phyloP scores from a whole-genome alignment of 257 asterid genomes.

The Coffea canephora region DNA sequence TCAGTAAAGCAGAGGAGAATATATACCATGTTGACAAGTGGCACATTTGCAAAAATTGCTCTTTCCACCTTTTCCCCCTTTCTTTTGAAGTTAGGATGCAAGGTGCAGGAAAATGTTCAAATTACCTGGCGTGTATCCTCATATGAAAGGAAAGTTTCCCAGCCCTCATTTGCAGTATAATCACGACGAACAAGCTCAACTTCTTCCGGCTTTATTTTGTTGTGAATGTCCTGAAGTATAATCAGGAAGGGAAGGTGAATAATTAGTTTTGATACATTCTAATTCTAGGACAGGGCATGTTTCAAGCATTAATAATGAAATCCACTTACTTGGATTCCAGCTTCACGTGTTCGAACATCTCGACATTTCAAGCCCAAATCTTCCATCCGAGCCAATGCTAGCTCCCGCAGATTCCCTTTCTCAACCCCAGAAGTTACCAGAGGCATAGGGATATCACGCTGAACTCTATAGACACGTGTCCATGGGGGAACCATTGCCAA shows the following conservation, averaged over 20 bases:
- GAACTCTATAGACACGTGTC: conserved; percentile 99
- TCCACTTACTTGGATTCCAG: conserved; percentile 85
- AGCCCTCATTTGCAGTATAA: conserved; percentile 95
- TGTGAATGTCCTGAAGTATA: conserved; percentile 73
- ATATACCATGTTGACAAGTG: not conserved
- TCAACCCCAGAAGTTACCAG: conserved; percentile 97
- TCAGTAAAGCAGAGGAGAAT: not conserved
- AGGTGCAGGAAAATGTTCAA: conserved; percentile 8
- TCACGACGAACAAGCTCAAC: conserved; percentile 99
- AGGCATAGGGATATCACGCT: conserved; percentile 99
- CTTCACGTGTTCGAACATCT: conserved; percentile 98
- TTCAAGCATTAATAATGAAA: not conserved
- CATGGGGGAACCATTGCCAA: conserved; percentile 97
- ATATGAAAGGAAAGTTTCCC: conserved; percentile 98
- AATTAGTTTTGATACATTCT: conserved; percentile 14
- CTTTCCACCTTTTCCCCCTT: not conserved
- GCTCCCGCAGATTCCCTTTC: conserved; percentile 97
- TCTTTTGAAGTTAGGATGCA: not conserved
- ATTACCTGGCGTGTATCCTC: conserved; percentile 92
- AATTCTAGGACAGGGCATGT: not conserved
- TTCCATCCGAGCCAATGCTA: conserved; percentile 97
- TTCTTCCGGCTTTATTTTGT: conserved; percentile 89
- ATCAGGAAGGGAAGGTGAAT: not conserved
- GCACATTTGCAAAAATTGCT: not conserved
- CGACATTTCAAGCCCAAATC: conserved; percentile 98